Percentiles rank a stretch among this genome's conserved stretches.
phyloP scores from a whole-genome alignment of 129 eudicot species.

The Cynara cardunculus region DNA sequence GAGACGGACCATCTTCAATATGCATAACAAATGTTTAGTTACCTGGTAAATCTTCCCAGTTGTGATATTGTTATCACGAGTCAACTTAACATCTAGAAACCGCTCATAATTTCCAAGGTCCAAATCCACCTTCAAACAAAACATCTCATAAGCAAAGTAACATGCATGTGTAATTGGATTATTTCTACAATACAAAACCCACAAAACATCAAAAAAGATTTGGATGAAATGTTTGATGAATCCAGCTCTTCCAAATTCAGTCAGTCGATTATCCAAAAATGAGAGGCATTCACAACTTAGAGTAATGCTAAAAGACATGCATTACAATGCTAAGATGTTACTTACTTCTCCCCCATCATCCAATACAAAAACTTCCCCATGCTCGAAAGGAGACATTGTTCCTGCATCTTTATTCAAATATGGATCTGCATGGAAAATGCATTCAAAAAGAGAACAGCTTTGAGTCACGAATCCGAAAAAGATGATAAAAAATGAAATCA shows the following conservation, averaged over 20 bases:
- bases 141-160: background rate
- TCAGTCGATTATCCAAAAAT: no score
- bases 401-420: constrained; percentile 96
- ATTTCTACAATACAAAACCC: background rate
- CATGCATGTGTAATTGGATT: background rate
- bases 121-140: constrained; percentile 81
- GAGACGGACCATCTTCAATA: background rate
- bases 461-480: background rate
- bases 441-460: background rate
- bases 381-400: constrained; percentile 98
- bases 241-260: no score
- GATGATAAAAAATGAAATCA: no score
- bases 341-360: constrained; percentile 99
- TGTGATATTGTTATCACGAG: constrained; percentile 89
- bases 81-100: constrained; percentile 79
- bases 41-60: constrained; percentile 96
- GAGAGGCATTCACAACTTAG: background rate
- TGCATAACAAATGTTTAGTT: constrained; percentile 3
- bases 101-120: constrained; percentile 99
- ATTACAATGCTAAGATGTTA: background rate
- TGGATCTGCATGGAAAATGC: constrained; percentile 63
- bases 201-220: no score
- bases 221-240: background rate
- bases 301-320: background rate
- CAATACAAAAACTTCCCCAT: constrained; percentile 93